phyloP scores from a whole-genome alignment of 805 yeast species.

The Saturnispora dispora region DNA sequence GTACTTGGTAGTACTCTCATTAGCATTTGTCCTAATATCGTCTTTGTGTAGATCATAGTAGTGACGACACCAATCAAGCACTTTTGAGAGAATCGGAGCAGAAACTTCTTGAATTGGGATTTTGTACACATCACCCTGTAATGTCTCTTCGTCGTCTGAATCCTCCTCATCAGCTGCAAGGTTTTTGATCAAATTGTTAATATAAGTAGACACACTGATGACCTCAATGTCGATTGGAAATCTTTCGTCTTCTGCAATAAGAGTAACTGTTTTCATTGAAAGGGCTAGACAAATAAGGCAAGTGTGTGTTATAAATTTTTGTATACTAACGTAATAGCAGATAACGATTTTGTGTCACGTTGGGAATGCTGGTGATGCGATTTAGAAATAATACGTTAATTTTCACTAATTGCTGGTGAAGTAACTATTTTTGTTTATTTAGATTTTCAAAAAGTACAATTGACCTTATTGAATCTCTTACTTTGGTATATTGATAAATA shows the following conservation, averaged over 20 bases:
- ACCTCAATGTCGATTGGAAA: slow-evolving; percentile 64
- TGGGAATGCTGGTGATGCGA: too few species aligned
- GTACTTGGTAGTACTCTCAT: slow-evolving; percentile 22
- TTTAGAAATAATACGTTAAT: too few species aligned
- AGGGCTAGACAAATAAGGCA: not conserved
- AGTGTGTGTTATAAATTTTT: too few species aligned
- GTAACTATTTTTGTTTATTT: too few species aligned
- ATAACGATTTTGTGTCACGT: too few species aligned
- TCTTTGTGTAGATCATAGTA: slow-evolving; percentile 6
- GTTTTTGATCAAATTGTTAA: slow-evolving; percentile 75
- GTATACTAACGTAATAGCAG: too few species aligned
- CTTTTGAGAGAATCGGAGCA: slow-evolving; percentile 5
- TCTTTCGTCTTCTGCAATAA: slow-evolving; percentile 52
- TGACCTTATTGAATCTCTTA: too few species aligned
- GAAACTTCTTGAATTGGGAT: slow-evolving; percentile 10
- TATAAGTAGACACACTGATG: slow-evolving; percentile 69
- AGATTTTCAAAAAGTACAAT: too few species aligned
- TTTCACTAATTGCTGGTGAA: too few species aligned
- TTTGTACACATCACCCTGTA: not conserved
- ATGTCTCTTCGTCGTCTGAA: not conserved
- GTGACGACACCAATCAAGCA: slow-evolving; percentile 13
- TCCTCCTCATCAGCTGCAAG: slow-evolving; percentile 20
- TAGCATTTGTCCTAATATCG: not conserved
- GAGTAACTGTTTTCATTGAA: not conserved
- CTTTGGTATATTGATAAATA: too few species aligned